Evolutionary conservation across 805 yeast genomes (phyloP).

Genomic region (Kodamaea restingae): DNA sequence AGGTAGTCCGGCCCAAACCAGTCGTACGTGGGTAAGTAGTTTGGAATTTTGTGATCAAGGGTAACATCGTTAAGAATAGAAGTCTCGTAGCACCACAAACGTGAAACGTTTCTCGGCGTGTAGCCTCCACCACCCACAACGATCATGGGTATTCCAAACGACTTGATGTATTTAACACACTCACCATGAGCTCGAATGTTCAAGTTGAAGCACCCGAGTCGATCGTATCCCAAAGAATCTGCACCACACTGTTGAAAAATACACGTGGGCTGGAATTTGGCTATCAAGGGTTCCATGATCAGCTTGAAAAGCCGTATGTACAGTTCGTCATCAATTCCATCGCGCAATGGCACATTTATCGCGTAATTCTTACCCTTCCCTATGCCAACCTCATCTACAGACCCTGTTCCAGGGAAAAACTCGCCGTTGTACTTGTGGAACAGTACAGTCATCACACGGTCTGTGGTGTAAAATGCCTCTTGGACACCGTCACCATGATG

Average conservation of each 20-base stretch:
- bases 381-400: conserved; percentile 81
- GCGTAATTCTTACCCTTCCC: conserved; percentile 87
- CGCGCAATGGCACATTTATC: conserved; percentile 86
- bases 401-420: conserved; percentile 97
- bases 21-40: conserved; percentile 66
- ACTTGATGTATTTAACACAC: conserved; percentile 84
- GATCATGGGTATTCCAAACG: conserved; percentile 85
- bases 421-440: conserved; percentile 93
- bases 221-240: conserved; percentile 88
- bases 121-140: conserved; percentile 98
- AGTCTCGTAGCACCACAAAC: conserved; percentile 96
- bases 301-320: conserved; percentile 74
- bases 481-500: conserved; percentile 99
- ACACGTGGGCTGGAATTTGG: conserved; percentile 88
- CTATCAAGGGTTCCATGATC: conserved; percentile 84
- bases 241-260: conserved; percentile 98
- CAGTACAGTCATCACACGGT: conserved; percentile 93
- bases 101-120: conserved; percentile 90
- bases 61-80: conserved; percentile 65
- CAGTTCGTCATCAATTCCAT: conserved; percentile 92
- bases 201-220: conserved; percentile 89
- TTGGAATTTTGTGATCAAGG: conserved; percentile 50
- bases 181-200: conserved; percentile 93
- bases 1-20: conserved; percentile 91
- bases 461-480: conserved; percentile 93